Conservation (phyloP, 768 basidiomycete species). For the Pisolithus marmoratus region DNA sequence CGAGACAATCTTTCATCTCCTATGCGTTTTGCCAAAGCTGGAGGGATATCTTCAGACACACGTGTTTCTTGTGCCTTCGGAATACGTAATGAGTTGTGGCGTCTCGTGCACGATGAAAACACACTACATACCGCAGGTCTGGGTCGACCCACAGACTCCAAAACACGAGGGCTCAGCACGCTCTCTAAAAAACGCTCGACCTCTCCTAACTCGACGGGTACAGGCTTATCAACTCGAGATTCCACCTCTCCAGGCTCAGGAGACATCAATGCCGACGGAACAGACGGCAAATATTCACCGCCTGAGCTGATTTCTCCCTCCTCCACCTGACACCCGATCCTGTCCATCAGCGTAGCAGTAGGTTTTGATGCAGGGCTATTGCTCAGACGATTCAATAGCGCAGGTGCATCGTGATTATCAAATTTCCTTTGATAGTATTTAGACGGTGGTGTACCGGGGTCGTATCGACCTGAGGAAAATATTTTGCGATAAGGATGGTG, state of each 20-base stretch:
- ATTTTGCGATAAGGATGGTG: neutral
- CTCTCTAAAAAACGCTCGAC: constrained; percentile 22
- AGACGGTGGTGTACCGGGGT: neutral
- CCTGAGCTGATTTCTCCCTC: constrained; percentile 1
- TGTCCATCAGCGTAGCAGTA: constrained; percentile 13
- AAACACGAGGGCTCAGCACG: constrained; percentile 12
- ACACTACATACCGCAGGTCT: constrained; percentile 15
- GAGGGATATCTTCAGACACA: constrained; percentile 12
- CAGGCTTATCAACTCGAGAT: neutral
- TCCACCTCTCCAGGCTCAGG: constrained; percentile 13
- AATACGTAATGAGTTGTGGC: neutral
- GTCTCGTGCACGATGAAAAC: constrained; percentile 4
- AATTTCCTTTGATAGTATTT: neutral
- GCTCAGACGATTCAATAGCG: constrained; percentile 9
- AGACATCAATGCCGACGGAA: constrained; percentile 1
- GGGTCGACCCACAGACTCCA: constrained; percentile 1
- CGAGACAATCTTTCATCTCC: constrained; percentile 1
- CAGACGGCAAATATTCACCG: neutral
- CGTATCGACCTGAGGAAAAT: neutral
- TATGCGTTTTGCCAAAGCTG: constrained; percentile 1
- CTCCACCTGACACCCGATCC: constrained; percentile 11
- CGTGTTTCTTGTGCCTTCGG: constrained; percentile 4
- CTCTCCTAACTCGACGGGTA: constrained; percentile 3
- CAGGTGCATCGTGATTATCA: neutral
- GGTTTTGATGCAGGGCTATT: constrained; percentile 7